Evolutionary conservation across 2,329 filamentous ascomycete genomes (phyloP).

Genomic region (Calonectria ilicicola): DNA sequence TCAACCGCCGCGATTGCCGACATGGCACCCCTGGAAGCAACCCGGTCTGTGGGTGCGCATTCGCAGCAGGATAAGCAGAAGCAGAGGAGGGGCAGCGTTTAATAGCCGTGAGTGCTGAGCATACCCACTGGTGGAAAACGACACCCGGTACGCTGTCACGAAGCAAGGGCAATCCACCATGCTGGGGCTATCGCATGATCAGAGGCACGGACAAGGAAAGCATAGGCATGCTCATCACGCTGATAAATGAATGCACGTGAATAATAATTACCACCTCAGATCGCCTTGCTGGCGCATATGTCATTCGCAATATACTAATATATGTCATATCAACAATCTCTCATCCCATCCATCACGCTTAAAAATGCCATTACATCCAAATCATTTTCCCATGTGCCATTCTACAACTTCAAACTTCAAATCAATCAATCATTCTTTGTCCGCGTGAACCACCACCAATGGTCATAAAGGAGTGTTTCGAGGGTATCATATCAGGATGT

Average conservation of each 20-base stretch:
- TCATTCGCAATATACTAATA: conserved; percentile 10
- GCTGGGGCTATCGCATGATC: not conserved
- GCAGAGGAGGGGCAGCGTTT: not conserved
- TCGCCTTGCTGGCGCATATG: not conserved
- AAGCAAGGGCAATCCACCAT: not conserved
- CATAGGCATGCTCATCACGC: not conserved
- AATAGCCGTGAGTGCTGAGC: not conserved
- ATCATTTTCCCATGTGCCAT: not conserved
- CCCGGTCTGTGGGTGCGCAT: not conserved
- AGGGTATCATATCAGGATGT: conserved; percentile 38
- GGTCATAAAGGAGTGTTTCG: conserved; percentile 38
- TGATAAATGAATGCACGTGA: not conserved
- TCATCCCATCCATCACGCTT: not conserved
- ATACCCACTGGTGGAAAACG: not conserved
- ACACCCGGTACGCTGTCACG: not conserved
- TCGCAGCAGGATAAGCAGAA: not conserved
- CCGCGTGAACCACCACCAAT: not conserved
- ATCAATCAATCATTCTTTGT: not conserved
- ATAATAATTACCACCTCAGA: not conserved
- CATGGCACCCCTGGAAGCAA: conserved; percentile 27
- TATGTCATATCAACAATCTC: not conserved
- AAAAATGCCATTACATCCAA: conserved; percentile 18
- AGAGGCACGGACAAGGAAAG: not conserved
- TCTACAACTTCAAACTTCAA: not conserved
- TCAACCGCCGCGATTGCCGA: conserved; percentile 28